Evolutionary conservation across 2,329 filamentous ascomycete species (phyloP).

Genomic region (Xylariaceae sp.): DNA sequence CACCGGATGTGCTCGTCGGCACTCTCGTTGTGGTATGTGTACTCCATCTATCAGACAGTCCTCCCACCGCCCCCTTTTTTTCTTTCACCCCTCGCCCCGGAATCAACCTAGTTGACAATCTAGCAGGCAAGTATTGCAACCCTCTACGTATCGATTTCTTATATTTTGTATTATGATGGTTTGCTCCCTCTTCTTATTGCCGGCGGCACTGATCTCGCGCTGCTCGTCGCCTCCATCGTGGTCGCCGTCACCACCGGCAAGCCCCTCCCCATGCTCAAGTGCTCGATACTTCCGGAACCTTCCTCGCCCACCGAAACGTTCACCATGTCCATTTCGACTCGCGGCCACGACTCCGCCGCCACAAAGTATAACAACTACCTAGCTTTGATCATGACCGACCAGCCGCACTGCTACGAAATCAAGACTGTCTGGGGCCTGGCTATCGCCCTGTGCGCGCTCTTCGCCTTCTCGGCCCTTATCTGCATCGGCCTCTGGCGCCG

Average conservation of each 20-base stretch:
- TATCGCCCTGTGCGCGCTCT: slow-evolving; percentile 76
- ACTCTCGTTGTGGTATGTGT: slow-evolving; percentile 76
- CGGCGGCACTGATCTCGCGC: slow-evolving; percentile 64
- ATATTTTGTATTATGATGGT: slow-evolving; percentile 79
- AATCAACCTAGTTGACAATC: slow-evolving; percentile 19
- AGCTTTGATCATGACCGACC: slow-evolving; percentile 54
- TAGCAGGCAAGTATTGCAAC: slow-evolving; percentile 74
- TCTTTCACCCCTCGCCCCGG: too few species aligned
- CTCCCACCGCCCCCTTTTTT: too few species aligned
- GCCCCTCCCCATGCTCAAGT: slow-evolving; percentile 78
- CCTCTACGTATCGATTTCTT: slow-evolving; percentile 77
- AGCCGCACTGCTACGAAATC: slow-evolving; percentile 75
- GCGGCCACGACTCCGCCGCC: slow-evolving; percentile 28
- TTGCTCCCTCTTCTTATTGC: slow-evolving; percentile 75
- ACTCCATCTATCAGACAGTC: not conserved
- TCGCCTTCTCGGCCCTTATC: slow-evolving; percentile 63
- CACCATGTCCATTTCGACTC: slow-evolving; percentile 30
- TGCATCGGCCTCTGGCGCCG: slow-evolving; percentile 65
- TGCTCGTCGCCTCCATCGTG: slow-evolving; percentile 78
- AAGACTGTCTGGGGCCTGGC: slow-evolving; percentile 87
- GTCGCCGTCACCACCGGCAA: slow-evolving; percentile 77
- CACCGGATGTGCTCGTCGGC: slow-evolving; percentile 74
- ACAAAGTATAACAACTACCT: slow-evolving; percentile 43
- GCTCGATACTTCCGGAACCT: slow-evolving; percentile 54
- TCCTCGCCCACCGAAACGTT: slow-evolving; percentile 42